These are phyloP conservation scores for Warburgia ugandensis DNA, from an alignment of 164 flowering plant genomes.

Conservation along the genomic window DNA sequence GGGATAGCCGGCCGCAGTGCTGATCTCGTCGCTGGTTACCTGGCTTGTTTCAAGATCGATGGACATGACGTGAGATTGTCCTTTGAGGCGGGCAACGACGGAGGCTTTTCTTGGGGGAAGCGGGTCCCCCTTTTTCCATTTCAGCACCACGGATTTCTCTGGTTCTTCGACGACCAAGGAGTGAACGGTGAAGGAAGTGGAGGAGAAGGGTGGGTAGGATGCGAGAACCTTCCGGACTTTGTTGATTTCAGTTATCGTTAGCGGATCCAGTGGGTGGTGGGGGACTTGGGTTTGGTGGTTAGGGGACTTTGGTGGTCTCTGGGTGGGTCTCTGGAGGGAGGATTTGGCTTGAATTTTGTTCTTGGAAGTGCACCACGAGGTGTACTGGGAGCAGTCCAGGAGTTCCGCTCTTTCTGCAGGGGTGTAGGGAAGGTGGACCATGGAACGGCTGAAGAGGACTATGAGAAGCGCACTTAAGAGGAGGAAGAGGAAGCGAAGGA, in stretches of 20 bases:
- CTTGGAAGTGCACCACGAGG: slow-evolving; percentile 24
- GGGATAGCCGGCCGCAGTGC: slow-evolving; percentile 57
- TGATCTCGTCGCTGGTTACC: slow-evolving; percentile 26
- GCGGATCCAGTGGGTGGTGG: slow-evolving; percentile 61
- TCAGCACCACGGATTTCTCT: slow-evolving; percentile 37
- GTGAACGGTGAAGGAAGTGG: slow-evolving; percentile 37
- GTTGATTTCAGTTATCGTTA: slow-evolving; percentile 43
- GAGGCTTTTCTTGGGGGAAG: slow-evolving; percentile 59
- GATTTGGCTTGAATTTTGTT: slow-evolving; percentile 17
- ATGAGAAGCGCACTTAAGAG: slow-evolving; percentile 10
- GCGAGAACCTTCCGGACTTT: slow-evolving; percentile 27
- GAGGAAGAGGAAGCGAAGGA: slow-evolving; percentile 12
- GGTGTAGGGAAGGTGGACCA: slow-evolving; percentile 10
- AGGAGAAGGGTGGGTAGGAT: slow-evolving; percentile 23
- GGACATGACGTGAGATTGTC: slow-evolving; percentile 35
- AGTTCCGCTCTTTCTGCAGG: neutral
- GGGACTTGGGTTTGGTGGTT: slow-evolving; percentile 18
- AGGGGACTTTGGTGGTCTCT: slow-evolving; percentile 7
- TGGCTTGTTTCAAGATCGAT: slow-evolving; percentile 41
- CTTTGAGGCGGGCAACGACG: slow-evolving; percentile 40
- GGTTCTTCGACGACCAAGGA: slow-evolving; percentile 54
- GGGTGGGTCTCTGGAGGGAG: neutral
- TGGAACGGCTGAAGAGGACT: slow-evolving; percentile 5
- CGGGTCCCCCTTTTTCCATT: slow-evolving; percentile 55
- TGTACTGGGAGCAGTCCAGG: slow-evolving; percentile 15